Conservation (phyloP, 2,329 filamentous ascomycete genomes). For the Nannizziopsis barbatae region DNA sequence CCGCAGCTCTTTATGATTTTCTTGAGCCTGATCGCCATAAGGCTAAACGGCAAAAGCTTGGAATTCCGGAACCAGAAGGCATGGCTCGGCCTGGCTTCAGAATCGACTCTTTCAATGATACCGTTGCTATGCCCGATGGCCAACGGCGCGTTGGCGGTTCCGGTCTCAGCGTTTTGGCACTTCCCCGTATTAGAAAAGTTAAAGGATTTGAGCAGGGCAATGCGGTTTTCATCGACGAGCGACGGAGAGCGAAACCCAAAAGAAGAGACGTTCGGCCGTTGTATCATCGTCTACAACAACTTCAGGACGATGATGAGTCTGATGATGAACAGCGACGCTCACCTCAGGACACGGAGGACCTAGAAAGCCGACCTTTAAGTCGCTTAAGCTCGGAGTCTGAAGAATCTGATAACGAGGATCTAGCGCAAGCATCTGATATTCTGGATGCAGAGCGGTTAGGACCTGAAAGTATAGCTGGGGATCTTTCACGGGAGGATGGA, state of each 20-base stretch:
- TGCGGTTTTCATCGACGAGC: conserved; percentile 58
- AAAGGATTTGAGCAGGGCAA: conserved; percentile 48
- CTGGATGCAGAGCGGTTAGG: conserved; percentile 5
- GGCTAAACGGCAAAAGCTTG: conserved; percentile 67
- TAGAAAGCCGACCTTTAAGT: conserved; percentile 69
- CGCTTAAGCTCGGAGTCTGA: conserved; percentile 48
- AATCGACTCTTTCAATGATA: conserved; percentile 48
- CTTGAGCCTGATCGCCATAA: conserved; percentile 72
- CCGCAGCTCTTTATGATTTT: conserved; percentile 66
- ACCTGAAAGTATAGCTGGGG: conserved; percentile 12
- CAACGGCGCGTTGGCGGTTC: conserved; percentile 37
- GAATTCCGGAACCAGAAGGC: conserved; percentile 59
- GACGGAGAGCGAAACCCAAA: conserved; percentile 45
- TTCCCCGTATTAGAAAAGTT: conserved; percentile 65
- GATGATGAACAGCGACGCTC: conserved; percentile 66
- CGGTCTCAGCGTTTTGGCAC: conserved; percentile 48
- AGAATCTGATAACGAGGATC: conserved; percentile 42
- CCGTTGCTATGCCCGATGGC: conserved; percentile 36
- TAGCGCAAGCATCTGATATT: conserved; percentile 7
- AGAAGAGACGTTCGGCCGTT: conserved; percentile 62
- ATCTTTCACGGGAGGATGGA: too few relatives aligned
- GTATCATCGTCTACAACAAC: conserved; percentile 64
- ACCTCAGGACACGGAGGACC: conserved; percentile 69
- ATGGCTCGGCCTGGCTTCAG: conserved; percentile 45
- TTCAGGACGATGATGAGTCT: conserved; percentile 70